Evolutionary conservation across 1,139 yeast genomes (phyloP).

Genomic region (Yamadazyma jaroonii): DNA sequence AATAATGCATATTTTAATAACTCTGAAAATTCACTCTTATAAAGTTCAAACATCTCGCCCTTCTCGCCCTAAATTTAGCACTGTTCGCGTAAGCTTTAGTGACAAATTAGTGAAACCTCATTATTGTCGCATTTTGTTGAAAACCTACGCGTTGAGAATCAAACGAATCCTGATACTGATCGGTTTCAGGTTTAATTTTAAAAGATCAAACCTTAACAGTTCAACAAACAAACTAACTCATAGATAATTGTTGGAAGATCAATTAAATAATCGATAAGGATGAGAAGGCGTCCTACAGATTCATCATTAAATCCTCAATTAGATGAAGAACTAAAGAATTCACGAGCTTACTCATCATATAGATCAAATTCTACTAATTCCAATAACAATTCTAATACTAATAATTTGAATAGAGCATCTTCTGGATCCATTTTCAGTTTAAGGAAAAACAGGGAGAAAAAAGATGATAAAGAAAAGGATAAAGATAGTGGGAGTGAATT

Average conservation of each 20-base stretch:
- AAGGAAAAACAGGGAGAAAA: slow-evolving; percentile 24
- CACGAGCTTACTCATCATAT: slow-evolving; percentile 28
- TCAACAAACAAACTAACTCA: not conserved
- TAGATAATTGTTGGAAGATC: not conserved
- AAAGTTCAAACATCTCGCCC: too few species aligned
- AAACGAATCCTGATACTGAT: too few species aligned
- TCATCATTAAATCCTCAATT: slow-evolving; percentile 21
- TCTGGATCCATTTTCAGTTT: slow-evolving; percentile 41
- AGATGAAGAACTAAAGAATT: slow-evolving; percentile 32
- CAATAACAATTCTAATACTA: slow-evolving; percentile 5
- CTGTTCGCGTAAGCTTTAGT: too few species aligned
- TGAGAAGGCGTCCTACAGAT: slow-evolving; percentile 27
- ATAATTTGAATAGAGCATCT: slow-evolving; percentile 24
- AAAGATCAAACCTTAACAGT: too few species aligned
- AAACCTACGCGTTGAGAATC: too few species aligned
- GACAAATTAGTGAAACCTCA: too few species aligned
- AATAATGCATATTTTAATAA: not conserved
- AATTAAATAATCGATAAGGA: slow-evolving; percentile 8
- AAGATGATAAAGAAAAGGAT: slow-evolving; percentile 16
- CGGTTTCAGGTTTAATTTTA: too few species aligned
- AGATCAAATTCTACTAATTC: slow-evolving; percentile 7
- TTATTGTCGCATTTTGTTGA: too few species aligned
- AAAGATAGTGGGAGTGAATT: slow-evolving; percentile 30
- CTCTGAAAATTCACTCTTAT: not conserved
- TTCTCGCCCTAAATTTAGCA: too few species aligned